These are phyloP conservation scores for Lactarius trivialis DNA, from an alignment of 768 basidiomycete genomes.

Conservation along the genomic window DNA sequence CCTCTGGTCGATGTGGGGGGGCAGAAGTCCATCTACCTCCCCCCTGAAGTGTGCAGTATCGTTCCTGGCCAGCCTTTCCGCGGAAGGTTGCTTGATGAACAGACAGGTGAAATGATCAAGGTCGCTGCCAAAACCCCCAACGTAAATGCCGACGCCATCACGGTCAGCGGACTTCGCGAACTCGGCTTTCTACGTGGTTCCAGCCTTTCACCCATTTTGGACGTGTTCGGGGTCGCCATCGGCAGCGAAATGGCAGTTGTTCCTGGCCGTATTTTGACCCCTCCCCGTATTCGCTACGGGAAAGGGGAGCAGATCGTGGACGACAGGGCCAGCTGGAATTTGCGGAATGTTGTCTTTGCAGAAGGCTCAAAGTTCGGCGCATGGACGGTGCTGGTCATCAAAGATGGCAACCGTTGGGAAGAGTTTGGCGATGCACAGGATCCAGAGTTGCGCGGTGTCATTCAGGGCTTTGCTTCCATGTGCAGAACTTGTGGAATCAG, in stretches of 20 bases:
- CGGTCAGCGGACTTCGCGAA: constrained; percentile 36
- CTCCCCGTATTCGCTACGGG: constrained; percentile 38
- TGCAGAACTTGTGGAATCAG: constrained; percentile 59
- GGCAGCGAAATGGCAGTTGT: constrained; percentile 48
- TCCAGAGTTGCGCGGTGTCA: constrained; percentile 39
- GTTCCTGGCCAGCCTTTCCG: constrained; percentile 36
- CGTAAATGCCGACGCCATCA: constrained; percentile 42
- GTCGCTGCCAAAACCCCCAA: constrained; percentile 45
- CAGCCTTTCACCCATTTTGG: constrained; percentile 30
- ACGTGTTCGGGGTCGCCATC: constrained; percentile 41
- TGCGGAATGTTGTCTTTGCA: constrained; percentile 54
- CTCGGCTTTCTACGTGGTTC: constrained; percentile 36
- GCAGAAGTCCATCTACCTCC: constrained; percentile 36
- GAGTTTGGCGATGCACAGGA: constrained; percentile 55
- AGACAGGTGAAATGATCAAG: constrained; percentile 46
- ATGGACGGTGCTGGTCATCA: constrained; percentile 66
- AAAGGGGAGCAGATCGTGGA: constrained; percentile 33
- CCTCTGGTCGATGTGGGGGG: constrained; percentile 46
- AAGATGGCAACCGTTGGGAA: constrained; percentile 47
- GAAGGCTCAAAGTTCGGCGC: constrained; percentile 47
- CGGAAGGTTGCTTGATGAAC: constrained; percentile 51
- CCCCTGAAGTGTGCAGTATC: constrained; percentile 45
- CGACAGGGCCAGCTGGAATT: constrained; percentile 47
- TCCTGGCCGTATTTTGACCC: constrained; percentile 44
- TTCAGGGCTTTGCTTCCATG: constrained; percentile 54